Evolutionary conservation across 2,329 filamentous ascomycete genomes (phyloP).

Genomic region (Penicillium sp.): DNA sequence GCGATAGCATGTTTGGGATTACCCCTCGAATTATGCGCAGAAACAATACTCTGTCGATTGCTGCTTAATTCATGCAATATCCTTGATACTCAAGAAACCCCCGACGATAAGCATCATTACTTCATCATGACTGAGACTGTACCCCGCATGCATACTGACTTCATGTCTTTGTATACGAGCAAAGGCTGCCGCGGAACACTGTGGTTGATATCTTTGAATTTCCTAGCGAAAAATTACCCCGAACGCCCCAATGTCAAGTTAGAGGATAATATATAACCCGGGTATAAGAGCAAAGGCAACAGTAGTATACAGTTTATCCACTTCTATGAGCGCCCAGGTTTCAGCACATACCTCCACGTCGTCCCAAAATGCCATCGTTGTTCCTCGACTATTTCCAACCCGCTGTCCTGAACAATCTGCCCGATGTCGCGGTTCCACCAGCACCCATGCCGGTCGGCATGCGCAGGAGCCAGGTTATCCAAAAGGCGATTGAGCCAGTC

Average conservation of each 20-base stretch:
- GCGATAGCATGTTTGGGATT: constrained; percentile 6
- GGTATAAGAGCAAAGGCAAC: background rate
- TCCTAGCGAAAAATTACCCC: background rate
- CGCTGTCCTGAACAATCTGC: constrained; percentile 52
- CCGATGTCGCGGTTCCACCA: constrained; percentile 60
- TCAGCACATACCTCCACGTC: constrained; percentile 51
- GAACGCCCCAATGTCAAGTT: background rate
- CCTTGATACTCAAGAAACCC: background rate
- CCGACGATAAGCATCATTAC: background rate
- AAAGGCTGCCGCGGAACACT: background rate
- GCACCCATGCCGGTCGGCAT: constrained; percentile 57
- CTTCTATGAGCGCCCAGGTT: constrained; percentile 30
- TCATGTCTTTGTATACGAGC: constrained; percentile 3
- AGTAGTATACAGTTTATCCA: background rate
- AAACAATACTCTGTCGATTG: background rate
- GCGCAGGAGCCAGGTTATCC: constrained; percentile 52
- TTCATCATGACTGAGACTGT: background rate
- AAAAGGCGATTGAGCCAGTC: constrained; percentile 53
- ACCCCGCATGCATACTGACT: background rate
- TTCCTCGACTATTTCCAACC: constrained; percentile 52
- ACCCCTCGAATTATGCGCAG: background rate
- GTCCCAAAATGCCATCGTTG: constrained; percentile 55
- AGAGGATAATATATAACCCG: background rate
- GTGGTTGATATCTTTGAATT: background rate
- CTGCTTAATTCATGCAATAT: background rate